Evolutionary conservation across 2,329 filamentous ascomycete genomes (phyloP).

Genomic region (Claviceps sp.): DNA sequence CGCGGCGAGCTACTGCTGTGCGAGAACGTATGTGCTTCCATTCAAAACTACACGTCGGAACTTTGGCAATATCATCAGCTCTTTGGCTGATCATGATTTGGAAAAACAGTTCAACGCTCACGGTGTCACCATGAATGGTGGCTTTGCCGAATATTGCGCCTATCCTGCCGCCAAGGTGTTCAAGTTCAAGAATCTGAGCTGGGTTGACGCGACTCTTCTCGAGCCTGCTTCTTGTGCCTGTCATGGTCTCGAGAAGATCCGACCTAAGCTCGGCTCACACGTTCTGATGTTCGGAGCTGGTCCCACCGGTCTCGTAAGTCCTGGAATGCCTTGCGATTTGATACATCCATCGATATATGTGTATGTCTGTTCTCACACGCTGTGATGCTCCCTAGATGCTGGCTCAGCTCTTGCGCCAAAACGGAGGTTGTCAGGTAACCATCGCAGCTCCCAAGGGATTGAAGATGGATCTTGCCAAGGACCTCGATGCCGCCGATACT

Average conservation of each 20-base stretch:
- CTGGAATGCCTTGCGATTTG: neutral
- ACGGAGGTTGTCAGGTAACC: conserved; percentile 56
- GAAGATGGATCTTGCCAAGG: conserved; percentile 57
- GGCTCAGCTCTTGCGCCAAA: conserved; percentile 48
- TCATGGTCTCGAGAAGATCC: conserved; percentile 56
- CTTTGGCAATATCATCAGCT: neutral
- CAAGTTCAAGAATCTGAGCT: conserved; percentile 50
- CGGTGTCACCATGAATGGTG: conserved; percentile 54
- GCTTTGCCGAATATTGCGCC: conserved; percentile 56
- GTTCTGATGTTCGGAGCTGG: conserved; percentile 55
- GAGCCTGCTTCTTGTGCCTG: conserved; percentile 60
- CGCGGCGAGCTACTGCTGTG: conserved; percentile 55
- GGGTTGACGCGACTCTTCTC: conserved; percentile 56
- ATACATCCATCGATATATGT: neutral
- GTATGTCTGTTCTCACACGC: neutral
- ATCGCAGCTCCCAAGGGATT: conserved; percentile 55
- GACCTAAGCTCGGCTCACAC: conserved; percentile 49
- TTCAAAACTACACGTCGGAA: neutral
- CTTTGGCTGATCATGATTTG: neutral
- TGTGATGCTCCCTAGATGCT: conserved; percentile 33
- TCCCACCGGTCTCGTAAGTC: conserved; percentile 46
- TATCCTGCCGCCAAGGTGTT: conserved; percentile 44
- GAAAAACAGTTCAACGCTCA: conserved; percentile 43
- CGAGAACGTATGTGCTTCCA: conserved; percentile 33
- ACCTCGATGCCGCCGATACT: conserved; percentile 38